Evolutionary conservation across 768 basidiomycete genomes (phyloP), one percentile per base, ranked within the genome.

Genomic region (Collybia nuda): DNA sequence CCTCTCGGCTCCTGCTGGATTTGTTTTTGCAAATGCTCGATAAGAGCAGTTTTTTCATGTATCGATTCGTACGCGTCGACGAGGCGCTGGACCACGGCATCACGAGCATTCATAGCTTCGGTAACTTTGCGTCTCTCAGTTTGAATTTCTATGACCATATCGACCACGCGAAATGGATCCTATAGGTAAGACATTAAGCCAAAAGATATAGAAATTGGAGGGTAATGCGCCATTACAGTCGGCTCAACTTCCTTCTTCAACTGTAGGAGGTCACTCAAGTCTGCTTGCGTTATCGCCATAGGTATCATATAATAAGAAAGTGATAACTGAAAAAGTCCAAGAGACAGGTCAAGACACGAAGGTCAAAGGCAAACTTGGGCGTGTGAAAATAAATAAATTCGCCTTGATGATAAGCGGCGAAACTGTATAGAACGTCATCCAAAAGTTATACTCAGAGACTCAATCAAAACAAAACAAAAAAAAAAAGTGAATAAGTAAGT

Each of bases 81-180:
- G 11, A 90, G 75, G 24, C 79, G 79, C 37, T 77, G 66, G 1
- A 86, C 77, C 14, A 76, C 79, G 24, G 74, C 76, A 58, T 90
- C 87, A 36, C 87, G 80, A 24, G 86, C 87, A 22, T 67, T 69
- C 46, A 84, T 62, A 1, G 82, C 84, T 58, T 88, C 85, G 18
- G 63, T 64, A 1, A 82, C 77, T 42, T 77, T 76, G 43, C 76
- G 49, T 36, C 71, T 73, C 54, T 85, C 82, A 28, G 76, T 65
- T 53, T 82, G 76, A 17, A 83, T 67, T 50, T 81, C 78, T 22
- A 85, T 65, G 9, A 81, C 75, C 61, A 81, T 71, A 53, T 83
- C 81, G 2, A 74, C 78, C 28, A 71, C 67, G 41, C 71, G 70
- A 40, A 77, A 68, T 6, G 78, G 75, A 51, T 75, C 74, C 78